These are phyloP conservation scores for Penicillium canescens DNA, from an alignment of 495 filamentous ascomycete species.

Conservation along the genomic window DNA sequence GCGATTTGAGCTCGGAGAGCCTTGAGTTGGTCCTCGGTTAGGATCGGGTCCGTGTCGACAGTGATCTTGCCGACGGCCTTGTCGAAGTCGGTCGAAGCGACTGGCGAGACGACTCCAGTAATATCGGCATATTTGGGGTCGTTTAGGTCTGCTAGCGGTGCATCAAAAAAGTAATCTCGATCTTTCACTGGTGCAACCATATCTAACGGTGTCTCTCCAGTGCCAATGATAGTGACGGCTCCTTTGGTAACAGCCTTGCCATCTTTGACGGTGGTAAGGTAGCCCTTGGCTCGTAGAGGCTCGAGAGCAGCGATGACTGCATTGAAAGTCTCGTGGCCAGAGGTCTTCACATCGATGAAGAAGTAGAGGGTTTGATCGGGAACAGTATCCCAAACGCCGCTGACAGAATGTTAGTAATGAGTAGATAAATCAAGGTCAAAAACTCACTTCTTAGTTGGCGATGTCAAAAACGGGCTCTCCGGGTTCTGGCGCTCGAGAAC, in stretches of 20 bases:
- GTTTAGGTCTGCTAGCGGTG: conserved; percentile 49
- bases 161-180: conserved; percentile 66
- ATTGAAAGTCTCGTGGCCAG: conserved; percentile 47
- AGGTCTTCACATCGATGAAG: conserved; percentile 72
- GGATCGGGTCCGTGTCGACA: conserved; percentile 25
- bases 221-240: conserved; percentile 76
- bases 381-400: conserved; percentile 50
- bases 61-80: conserved; percentile 41
- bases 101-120: conserved; percentile 49
- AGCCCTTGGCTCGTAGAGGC: conserved; percentile 62
- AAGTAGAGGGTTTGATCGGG: conserved; percentile 64
- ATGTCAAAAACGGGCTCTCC: conserved; percentile 33
- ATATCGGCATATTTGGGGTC: conserved; percentile 43
- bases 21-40: conserved; percentile 53
- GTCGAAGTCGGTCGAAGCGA: conserved; percentile 49
- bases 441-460: conserved; percentile 41
- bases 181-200: conserved; percentile 48
- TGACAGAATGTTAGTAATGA: conserved; percentile 10
- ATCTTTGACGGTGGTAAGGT: conserved; percentile 57
- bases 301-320: conserved; percentile 62
- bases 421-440: background rate
- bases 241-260: conserved; percentile 48
- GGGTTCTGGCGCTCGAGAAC: conserved; percentile 54
- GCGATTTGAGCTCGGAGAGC: conserved; percentile 60
- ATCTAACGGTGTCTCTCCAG: conserved; percentile 75